Evolutionary conservation across 768 basidiomycete species (phyloP).

Genomic region (Russula sp.): DNA sequence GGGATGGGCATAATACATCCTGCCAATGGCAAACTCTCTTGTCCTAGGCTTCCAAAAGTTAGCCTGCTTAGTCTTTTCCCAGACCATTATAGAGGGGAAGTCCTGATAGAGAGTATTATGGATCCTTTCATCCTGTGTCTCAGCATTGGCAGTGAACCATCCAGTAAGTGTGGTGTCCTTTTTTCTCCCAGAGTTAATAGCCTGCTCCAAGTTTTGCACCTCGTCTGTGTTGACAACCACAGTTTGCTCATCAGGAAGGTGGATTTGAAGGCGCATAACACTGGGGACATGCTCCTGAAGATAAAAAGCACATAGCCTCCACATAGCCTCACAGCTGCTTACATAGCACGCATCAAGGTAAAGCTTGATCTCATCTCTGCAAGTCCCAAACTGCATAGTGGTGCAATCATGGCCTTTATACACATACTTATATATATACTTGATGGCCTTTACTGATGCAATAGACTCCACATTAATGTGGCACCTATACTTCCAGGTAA

Average conservation of each 20-base stretch:
- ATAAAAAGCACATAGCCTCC: background rate
- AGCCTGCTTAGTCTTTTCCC: constrained; percentile 13
- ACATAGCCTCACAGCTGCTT: background rate
- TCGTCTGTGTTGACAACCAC: constrained; percentile 34
- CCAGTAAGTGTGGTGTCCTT: constrained; percentile 31
- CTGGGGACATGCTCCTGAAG: background rate
- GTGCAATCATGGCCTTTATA: constrained; percentile 41
- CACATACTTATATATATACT: constrained; percentile 44
- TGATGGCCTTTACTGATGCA: constrained; percentile 26
- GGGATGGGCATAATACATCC: background rate
- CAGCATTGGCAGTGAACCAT: constrained; percentile 24
- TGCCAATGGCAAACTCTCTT: constrained; percentile 16
- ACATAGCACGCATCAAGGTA: constrained; percentile 26
- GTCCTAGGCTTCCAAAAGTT: constrained; percentile 29
- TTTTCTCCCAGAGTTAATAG: constrained; percentile 5
- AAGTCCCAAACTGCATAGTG: constrained; percentile 28
- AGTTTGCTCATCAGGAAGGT: background rate
- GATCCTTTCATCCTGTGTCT: constrained; percentile 25
- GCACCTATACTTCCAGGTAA: constrained; percentile 33
- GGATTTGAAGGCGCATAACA: background rate
- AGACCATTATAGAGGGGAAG: constrained; percentile 19
- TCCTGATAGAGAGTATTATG: constrained; percentile 34
- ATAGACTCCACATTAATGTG: constrained; percentile 44
- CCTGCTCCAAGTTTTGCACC: constrained; percentile 19
- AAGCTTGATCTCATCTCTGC: constrained; percentile 30